These are phyloP conservation scores for Phaeolepiota aurea DNA, from an alignment of 768 basidiomycete genomes.

Conservation along the genomic window DNA sequence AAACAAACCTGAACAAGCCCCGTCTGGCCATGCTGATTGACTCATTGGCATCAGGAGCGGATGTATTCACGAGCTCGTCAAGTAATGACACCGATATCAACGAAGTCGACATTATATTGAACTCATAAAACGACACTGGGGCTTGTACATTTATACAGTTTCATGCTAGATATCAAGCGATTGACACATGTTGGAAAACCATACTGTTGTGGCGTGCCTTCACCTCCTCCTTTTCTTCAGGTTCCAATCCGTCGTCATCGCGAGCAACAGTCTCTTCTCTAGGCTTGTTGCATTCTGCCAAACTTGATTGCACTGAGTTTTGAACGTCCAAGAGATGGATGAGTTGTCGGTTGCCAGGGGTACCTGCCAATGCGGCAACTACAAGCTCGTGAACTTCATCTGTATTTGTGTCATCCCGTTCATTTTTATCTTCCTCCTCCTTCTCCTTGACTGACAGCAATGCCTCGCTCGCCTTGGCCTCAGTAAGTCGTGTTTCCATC, in stretches of 20 bases:
- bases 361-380: neutral
- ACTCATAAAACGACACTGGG: slow-evolving; percentile 17
- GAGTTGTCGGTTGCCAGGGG: neutral
- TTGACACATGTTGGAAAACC: neutral
- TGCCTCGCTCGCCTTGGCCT: neutral
- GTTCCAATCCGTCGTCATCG: neutral
- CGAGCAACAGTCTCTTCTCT: neutral
- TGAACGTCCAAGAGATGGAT: slow-evolving; percentile 7
- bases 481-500: slow-evolving; percentile 2
- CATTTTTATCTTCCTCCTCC: neutral
- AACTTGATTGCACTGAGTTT: slow-evolving; percentile 2
- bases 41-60: slow-evolving; percentile 72
- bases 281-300: neutral
- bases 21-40: slow-evolving; percentile 72
- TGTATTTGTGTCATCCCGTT: neutral
- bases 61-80: slow-evolving; percentile 49
- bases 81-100: slow-evolving; percentile 28
- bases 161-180: neutral
- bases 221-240: neutral
- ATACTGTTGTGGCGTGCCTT: neutral
- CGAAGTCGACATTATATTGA: slow-evolving; percentile 74
- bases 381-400: neutral
- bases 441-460: neutral
- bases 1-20: slow-evolving; percentile 62
- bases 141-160: neutral